phyloP scores from a whole-genome alignment of 2,329 filamentous ascomycete genomes.

The Rhexocercosporidium sp. region DNA sequence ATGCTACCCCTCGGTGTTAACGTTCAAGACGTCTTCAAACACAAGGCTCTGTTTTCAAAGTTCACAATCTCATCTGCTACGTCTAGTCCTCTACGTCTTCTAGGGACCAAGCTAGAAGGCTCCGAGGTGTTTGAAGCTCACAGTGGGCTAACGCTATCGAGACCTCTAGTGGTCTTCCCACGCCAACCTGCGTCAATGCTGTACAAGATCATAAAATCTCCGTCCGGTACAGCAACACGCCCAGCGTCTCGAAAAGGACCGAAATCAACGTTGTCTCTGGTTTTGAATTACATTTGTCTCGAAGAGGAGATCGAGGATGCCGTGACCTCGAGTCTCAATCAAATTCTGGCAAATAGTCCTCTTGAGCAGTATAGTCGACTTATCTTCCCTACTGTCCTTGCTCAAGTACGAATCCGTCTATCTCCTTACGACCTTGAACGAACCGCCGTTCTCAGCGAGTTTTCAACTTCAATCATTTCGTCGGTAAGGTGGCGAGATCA shows the following conservation, averaged over 20 bases:
- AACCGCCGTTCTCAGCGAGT: slow-evolving; percentile 56
- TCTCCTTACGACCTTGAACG: slow-evolving; percentile 60
- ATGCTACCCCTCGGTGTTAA: slow-evolving; percentile 89
- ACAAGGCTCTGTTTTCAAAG: slow-evolving; percentile 78
- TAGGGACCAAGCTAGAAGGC: slow-evolving; percentile 71
- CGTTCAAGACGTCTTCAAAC: slow-evolving; percentile 94
- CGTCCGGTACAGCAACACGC: slow-evolving; percentile 42
- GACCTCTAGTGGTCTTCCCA: slow-evolving; percentile 70
- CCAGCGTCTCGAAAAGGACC: slow-evolving; percentile 36
- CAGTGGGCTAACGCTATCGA: slow-evolving; percentile 57
- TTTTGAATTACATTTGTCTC: slow-evolving; percentile 76
- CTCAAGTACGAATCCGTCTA: slow-evolving; percentile 51
- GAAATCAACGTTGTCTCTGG: slow-evolving; percentile 63
- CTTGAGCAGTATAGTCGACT: slow-evolving; percentile 55
- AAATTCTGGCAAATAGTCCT: slow-evolving; percentile 47
- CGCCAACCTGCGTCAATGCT: slow-evolving; percentile 81
- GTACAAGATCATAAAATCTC: slow-evolving; percentile 73
- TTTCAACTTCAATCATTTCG: slow-evolving; percentile 55
- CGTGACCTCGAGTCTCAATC: slow-evolving; percentile 50
- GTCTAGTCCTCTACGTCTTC: slow-evolving; percentile 74
- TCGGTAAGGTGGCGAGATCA: slow-evolving; percentile 53
- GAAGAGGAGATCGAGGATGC: slow-evolving; percentile 71
- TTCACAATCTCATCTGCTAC: slow-evolving; percentile 89
- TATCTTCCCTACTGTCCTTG: slow-evolving; percentile 50
- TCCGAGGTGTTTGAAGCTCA: slow-evolving; percentile 72